phyloP scores from a whole-genome alignment of 495 filamentous ascomycete species.

The Hypoxylon fuscum region DNA sequence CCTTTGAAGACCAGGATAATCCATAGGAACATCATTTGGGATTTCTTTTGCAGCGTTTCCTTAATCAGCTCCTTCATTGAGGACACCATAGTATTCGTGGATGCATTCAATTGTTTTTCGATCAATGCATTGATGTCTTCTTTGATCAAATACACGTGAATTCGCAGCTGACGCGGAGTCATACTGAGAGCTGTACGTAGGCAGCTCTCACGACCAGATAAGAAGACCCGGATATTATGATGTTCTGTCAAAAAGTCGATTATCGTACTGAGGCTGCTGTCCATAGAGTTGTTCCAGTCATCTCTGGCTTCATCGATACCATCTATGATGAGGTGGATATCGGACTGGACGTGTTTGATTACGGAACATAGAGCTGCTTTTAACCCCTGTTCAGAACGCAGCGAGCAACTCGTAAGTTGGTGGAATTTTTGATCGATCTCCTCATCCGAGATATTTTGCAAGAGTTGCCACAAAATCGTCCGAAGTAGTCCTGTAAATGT shows the following conservation, averaged over 20 bases:
- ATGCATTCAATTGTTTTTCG: constrained; percentile 3
- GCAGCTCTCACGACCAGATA: constrained; percentile 5
- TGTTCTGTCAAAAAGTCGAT: not conserved
- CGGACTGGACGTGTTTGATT: not conserved
- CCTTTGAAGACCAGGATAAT: constrained; percentile 12
- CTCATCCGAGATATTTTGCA: not conserved
- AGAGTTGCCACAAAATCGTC: constrained; percentile 13
- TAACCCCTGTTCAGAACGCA: not conserved
- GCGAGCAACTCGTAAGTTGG: not conserved
- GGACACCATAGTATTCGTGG: not conserved
- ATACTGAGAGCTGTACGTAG: not conserved
- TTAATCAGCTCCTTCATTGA: constrained; percentile 3
- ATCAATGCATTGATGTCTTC: constrained; percentile 16
- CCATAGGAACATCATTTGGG: constrained; percentile 22
- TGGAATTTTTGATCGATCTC: not conserved
- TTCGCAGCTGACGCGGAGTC: not conserved
- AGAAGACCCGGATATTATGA: constrained; percentile 2
- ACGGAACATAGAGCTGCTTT: not conserved
- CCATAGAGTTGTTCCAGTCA: constrained; percentile 3
- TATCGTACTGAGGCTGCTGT: not conserved
- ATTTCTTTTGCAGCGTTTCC: constrained; percentile 3
- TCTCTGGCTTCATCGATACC: constrained; percentile 13
- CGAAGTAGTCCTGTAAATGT: constrained; percentile 8
- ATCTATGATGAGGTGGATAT: constrained; percentile 4
- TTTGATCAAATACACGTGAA: constrained; percentile 10